Base-by-base conservation (phyloP, 257 asterid genomes). In the Henckelia pumila region DNA sequence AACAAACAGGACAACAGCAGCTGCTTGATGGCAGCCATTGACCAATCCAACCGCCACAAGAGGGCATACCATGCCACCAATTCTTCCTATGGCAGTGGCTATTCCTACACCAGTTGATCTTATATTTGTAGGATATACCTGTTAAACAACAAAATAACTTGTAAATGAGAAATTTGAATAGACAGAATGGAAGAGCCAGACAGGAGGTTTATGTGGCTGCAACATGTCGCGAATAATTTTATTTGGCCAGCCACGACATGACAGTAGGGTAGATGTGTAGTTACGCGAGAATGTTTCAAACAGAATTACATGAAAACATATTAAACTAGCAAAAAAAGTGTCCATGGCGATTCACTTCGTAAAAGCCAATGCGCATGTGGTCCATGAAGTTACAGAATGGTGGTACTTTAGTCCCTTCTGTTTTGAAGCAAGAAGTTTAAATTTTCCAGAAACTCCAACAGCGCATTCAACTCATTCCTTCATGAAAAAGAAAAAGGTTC, bases 31-130 rank as follows among this genome's bases (percentile, higher is more conserved):
- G 66, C 91, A 88, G 22, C 76, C 74, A 56, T 78, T 80, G 28
- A 87, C 90, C 75, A 89, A 71, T 4, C 76, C 80, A 25, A 86
- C 90, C 4, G 89, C 95, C 32, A 81, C 82, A 22, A 85, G 83
- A 20, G 96, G 95, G 75, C 88, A 81, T 61, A 89, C 72, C 92
- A 87, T 85, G 14, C 95, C 92, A 1, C 95, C 90, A 4, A 80
- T 69, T 76, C 79, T 81, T 63, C 96, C 96, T 4, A 89, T 23
- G 10, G 83, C 71, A 56, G 79, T 59, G 24, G 95, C 74, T 24
- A 80, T 60, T 71, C 96, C 96, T 35, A 81, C 90, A 0, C 81
- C 92, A 0, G 81, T 75, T 44, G 92, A 73, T 71, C 95, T 80
- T 61, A 85, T 63, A 63, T 64, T 78, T 9, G 96, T 89, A 5